Evolutionary conservation across 2,329 filamentous ascomycete genomes (phyloP).

Genomic region (Fusarium kyushuense): DNA sequence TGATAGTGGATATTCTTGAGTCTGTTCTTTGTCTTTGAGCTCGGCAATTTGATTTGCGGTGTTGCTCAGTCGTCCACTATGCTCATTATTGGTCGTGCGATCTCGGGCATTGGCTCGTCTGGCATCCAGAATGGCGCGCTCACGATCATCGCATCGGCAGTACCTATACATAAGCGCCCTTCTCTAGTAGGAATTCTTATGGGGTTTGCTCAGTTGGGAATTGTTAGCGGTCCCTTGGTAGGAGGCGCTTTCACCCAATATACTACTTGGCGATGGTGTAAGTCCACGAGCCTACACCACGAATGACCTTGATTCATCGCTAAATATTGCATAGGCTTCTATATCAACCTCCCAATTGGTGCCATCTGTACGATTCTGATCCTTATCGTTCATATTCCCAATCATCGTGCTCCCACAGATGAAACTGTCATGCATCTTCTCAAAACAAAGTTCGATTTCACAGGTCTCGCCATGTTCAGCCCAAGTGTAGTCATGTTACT

Average conservation of each 20-base stretch:
- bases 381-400: constrained; percentile 53
- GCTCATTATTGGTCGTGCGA: constrained; percentile 63
- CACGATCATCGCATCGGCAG: constrained; percentile 50
- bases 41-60: constrained; percentile 62
- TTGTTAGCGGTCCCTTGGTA: constrained; percentile 61
- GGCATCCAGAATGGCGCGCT: constrained; percentile 56
- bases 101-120: constrained; percentile 61
- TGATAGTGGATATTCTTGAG: constrained; percentile 47
- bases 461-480: constrained; percentile 59
- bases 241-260: constrained; percentile 58
- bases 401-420: constrained; percentile 39
- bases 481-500: constrained; percentile 62
- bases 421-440: constrained; percentile 34
- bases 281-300: neutral
- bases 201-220: constrained; percentile 57
- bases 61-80: constrained; percentile 58
- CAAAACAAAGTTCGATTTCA: constrained; percentile 56
- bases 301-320: neutral
- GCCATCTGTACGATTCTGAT: constrained; percentile 52
- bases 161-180: constrained; percentile 48
- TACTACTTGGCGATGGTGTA: constrained; percentile 60
- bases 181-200: constrained; percentile 48
- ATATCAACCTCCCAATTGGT: constrained; percentile 62
- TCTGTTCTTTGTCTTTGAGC: constrained; percentile 51
- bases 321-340: constrained; percentile 53